Percentiles rank a stretch among this genome's conserved stretches.
These are phyloP conservation scores for Gamsiella multidivaricata DNA, from an alignment of 192 early-diverging fungal genomes.

Conservation along the genomic window DNA sequence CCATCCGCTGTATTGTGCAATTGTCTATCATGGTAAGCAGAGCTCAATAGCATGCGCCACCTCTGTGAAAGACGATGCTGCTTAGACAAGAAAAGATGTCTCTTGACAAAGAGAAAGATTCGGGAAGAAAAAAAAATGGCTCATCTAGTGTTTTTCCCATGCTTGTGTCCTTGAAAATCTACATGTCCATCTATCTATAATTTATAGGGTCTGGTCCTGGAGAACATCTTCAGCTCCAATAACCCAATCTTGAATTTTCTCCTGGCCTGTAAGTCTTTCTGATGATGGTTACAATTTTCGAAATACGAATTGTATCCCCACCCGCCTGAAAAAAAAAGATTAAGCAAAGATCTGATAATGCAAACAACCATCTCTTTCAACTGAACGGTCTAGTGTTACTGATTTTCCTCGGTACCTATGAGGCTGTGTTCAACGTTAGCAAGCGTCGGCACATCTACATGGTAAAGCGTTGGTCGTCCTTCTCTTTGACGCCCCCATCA, in stretches of 20 bases:
- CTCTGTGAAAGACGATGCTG: too few relatives aligned
- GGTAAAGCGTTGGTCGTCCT: constrained; percentile 56
- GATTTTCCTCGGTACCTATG: constrained; percentile 70
- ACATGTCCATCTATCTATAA: too few relatives aligned
- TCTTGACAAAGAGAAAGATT: too few relatives aligned
- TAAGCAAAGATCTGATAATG: too few relatives aligned
- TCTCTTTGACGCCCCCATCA: background rate
- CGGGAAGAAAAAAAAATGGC: too few relatives aligned
- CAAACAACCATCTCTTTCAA: background rate
- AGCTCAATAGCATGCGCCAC: background rate
- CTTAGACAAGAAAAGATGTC: background rate
- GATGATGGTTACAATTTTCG: too few relatives aligned
- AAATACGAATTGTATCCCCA: too few relatives aligned
- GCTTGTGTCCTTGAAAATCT: background rate
- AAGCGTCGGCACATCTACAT: constrained; percentile 79
- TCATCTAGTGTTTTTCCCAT: too few relatives aligned
- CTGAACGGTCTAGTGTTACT: constrained; percentile 57
- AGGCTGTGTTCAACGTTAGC: constrained; percentile 76
- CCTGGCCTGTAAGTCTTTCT: constrained; percentile 62
- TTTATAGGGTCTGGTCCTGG: constrained; percentile 68
- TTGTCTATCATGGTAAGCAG: constrained; percentile 74
- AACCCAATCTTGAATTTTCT: constrained; percentile 69
- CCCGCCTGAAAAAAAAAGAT: too few relatives aligned
- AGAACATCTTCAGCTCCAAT: constrained; percentile 72
- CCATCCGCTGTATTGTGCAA: constrained; percentile 80